Evolutionary conservation across 768 basidiomycete genomes (phyloP).

Genomic region (Macrolepiota fuliginosa): DNA sequence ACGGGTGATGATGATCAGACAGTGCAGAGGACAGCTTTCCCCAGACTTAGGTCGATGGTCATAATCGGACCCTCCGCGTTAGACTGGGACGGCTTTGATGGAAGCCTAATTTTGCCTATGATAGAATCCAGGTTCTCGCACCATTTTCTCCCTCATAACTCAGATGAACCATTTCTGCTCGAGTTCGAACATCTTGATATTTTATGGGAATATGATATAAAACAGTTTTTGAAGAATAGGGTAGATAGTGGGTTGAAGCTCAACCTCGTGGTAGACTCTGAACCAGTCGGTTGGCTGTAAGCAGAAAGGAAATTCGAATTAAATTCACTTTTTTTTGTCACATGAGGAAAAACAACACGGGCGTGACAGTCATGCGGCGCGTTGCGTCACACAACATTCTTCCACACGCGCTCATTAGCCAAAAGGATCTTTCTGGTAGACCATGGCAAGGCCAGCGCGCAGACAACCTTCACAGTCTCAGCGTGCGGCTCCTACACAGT

Average conservation of each 20-base stretch:
- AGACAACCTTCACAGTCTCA: slow-evolving; percentile 10
- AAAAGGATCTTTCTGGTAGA: no score
- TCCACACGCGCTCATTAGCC: background rate
- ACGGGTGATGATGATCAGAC: background rate
- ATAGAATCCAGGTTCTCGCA: background rate
- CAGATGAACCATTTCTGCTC: background rate
- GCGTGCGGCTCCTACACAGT: slow-evolving; percentile 1
- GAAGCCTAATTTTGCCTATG: background rate
- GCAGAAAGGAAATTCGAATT: no score
- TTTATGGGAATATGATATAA: background rate
- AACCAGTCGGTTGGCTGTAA: background rate
- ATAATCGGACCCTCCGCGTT: background rate
- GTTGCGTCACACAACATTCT: slow-evolving; percentile 1
- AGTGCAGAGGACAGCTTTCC: background rate
- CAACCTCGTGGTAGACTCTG: background rate
- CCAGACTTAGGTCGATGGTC: background rate
- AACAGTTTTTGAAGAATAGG: background rate
- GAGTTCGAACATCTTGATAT: background rate
- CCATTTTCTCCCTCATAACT: background rate
- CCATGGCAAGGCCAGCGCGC: slow-evolving; percentile 11
- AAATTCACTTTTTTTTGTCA: no score
- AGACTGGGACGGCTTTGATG: background rate
- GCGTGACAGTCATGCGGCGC: background rate
- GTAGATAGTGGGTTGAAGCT: background rate
- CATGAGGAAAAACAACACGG: background rate